phyloP scores from a whole-genome alignment of 2,329 filamentous ascomycete species.

The Penicillium oxalicum region DNA sequence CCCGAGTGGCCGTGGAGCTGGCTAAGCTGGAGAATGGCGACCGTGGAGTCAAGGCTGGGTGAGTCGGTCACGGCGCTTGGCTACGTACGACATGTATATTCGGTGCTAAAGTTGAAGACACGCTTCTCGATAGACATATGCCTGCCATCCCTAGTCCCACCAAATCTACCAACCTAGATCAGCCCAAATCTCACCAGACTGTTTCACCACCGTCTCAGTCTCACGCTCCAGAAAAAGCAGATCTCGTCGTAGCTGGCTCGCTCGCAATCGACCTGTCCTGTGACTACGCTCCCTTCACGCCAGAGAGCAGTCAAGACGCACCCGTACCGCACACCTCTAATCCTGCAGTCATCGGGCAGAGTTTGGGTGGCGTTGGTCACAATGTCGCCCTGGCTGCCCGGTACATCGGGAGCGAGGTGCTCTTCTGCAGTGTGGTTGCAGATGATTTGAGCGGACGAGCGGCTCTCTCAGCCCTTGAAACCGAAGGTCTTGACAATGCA shows the following conservation, averaged over 20 bases:
- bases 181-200: conserved; percentile 5
- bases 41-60: conserved; percentile 29
- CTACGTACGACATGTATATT: conserved; percentile 20
- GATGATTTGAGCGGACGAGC: conserved; percentile 72
- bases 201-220: background rate
- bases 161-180: conserved; percentile 15
- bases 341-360: conserved; percentile 71
- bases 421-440: conserved; percentile 73
- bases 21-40: conserved; percentile 46
- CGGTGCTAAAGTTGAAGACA: conserved; percentile 32
- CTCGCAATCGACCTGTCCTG: conserved; percentile 83
- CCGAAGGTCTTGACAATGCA: conserved; percentile 55
- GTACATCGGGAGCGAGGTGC: conserved; percentile 59
- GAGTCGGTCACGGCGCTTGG: conserved; percentile 38
- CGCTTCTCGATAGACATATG: conserved; percentile 32
- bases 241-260: conserved; percentile 85
- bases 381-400: conserved; percentile 85
- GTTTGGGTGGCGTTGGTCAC: conserved; percentile 82
- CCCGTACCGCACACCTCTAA: conserved; percentile 71
- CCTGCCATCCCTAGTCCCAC: conserved; percentile 25
- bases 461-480: conserved; percentile 60
- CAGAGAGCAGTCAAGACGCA: conserved; percentile 27
- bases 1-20: conserved; percentile 59
- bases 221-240: conserved; percentile 35
- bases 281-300: conserved; percentile 57